A percentile compares a stretch with the other conserved stretches of the same genome.
Conservation (phyloP, 23 red algal species). For the Pyropia haitanensis region DNA sequence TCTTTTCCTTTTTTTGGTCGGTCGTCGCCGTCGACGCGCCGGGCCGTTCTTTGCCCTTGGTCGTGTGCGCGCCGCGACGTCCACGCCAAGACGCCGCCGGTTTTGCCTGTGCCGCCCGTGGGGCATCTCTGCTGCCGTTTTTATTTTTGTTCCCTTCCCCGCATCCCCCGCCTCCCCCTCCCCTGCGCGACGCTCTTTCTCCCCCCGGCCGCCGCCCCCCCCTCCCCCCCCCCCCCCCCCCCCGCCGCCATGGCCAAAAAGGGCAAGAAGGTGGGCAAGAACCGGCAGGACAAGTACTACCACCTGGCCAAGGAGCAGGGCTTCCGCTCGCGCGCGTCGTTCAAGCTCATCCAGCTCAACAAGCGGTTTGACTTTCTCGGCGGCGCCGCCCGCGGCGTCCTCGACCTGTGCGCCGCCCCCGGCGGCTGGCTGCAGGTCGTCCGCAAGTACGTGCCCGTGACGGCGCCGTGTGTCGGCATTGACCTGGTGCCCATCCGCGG, state of each 20-base stretch:
- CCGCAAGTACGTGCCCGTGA: constrained; percentile 70
- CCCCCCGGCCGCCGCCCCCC: not conserved
- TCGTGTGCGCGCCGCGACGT: too few relatives aligned
- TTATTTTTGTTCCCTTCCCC: too few relatives aligned
- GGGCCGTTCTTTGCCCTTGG: too few relatives aligned
- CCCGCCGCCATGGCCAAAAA: constrained; percentile 60
- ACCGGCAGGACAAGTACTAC: constrained; percentile 94
- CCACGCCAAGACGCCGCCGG: too few relatives aligned
- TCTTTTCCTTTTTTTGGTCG: too few relatives aligned
- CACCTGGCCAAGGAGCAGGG: constrained; percentile 98
- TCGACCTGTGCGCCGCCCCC: constrained; percentile 96
- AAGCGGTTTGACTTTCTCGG: constrained; percentile 80
- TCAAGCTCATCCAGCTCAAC: constrained; percentile 96
- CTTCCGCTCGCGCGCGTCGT: constrained; percentile 90
- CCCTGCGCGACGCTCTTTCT: too few relatives aligned
- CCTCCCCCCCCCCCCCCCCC: not conserved
- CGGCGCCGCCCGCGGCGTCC: constrained; percentile 49
- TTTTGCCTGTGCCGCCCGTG: too few relatives aligned
- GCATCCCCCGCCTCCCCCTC: too few relatives aligned
- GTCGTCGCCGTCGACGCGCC: too few relatives aligned
- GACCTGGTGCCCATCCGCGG: constrained; percentile 86
- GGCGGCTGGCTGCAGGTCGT: constrained; percentile 96
- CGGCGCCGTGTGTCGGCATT: constrained; percentile 77
- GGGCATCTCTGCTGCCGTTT: too few relatives aligned
- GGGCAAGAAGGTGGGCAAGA: constrained; percentile 66